These are phyloP conservation scores for Backusella australiensis DNA, from an alignment of 192 early-diverging fungal genomes.

Conservation along the genomic window DNA sequence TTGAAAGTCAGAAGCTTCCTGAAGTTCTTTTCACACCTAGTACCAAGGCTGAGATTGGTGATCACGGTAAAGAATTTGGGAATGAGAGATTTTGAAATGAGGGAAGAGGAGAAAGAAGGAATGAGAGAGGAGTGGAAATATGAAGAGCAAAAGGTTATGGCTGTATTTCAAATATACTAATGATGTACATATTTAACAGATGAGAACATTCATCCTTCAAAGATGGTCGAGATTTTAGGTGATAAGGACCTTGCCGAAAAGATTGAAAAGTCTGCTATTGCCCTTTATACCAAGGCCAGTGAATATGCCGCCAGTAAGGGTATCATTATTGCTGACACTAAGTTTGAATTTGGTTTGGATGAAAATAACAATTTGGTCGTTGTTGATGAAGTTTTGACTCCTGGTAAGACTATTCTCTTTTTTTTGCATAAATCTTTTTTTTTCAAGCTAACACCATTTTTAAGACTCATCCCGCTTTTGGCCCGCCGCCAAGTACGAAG, in stretches of 20 bases:
- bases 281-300: conserved; percentile 84
- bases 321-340: conserved; percentile 99
- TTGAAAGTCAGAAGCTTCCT: conserved; percentile 83
- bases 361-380: conserved; percentile 75
- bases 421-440: neutral
- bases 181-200: conserved; percentile 49
- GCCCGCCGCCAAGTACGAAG: conserved; percentile 78
- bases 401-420: conserved; percentile 52
- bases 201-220: conserved; percentile 96
- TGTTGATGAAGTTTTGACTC: conserved; percentile 96
- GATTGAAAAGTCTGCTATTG: conserved; percentile 70
- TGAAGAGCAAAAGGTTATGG: neutral
- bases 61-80: conserved; percentile 66
- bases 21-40: conserved; percentile 92
- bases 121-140: neutral
- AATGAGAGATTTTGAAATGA: neutral
- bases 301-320: conserved; percentile 80
- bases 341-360: conserved; percentile 99
- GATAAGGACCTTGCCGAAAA: conserved; percentile 65
- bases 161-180: neutral
- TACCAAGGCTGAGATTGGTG: conserved; percentile 98
- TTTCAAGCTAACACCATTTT: neutral
- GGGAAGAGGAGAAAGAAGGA: neutral
- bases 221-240: conserved; percentile 85
- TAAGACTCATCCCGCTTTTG: conserved; percentile 97